phyloP scores from a whole-genome alignment of 495 filamentous ascomycete genomes.

The Lepidopterella palustris region DNA sequence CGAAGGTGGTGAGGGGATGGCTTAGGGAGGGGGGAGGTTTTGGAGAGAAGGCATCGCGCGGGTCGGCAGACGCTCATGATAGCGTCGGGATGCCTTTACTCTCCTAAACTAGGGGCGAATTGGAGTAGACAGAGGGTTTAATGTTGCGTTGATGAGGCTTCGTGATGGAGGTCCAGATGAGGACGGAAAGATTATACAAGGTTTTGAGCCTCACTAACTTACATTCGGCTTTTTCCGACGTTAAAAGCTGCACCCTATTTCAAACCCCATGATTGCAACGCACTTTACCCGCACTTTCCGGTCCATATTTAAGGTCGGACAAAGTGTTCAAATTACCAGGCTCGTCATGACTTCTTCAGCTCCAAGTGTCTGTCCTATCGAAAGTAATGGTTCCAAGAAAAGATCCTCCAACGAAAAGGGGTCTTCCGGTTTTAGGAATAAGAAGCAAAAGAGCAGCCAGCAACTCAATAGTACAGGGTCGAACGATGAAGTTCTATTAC shows the following conservation, averaged over 20 bases:
- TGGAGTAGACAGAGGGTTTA: not conserved
- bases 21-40: conserved; percentile 34
- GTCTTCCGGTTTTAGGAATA: conserved; percentile 42
- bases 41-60: conserved; percentile 52
- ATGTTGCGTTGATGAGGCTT: not conserved
- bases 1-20: conserved; percentile 41
- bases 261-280: conserved; percentile 10
- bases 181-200: not conserved
- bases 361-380: conserved; percentile 13
- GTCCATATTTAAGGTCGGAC: conserved; percentile 8
- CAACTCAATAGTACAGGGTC: conserved; percentile 47
- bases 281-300: conserved; percentile 9
- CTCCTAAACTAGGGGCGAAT: not conserved
- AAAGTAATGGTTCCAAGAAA: conserved; percentile 28
- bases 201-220: conserved; percentile 3
- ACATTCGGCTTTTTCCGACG: not conserved
- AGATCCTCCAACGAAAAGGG: conserved; percentile 29
- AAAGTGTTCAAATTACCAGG: not conserved
- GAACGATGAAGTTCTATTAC: conserved; percentile 65
- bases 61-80: conserved; percentile 55
- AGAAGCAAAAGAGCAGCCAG: conserved; percentile 51
- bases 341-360: conserved; percentile 24
- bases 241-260: not conserved
- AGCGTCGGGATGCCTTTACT: conserved; percentile 5
- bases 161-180: not conserved